Evolutionary conservation across 768 basidiomycete genomes (phyloP).

Genomic region (Clathrus columnatus): DNA sequence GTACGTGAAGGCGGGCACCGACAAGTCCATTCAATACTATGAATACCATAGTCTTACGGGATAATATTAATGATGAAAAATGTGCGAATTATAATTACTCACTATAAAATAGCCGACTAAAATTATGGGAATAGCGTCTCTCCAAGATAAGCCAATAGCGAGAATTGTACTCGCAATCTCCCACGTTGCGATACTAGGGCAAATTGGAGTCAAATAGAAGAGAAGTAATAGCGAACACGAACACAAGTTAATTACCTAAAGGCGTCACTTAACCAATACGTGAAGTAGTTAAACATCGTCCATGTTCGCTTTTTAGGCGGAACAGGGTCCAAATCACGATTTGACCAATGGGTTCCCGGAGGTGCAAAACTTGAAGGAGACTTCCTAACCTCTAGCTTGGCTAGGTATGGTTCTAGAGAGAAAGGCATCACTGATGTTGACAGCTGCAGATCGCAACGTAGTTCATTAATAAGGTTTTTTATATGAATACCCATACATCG

Average conservation of each 20-base stretch:
- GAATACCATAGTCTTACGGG: slow-evolving; percentile 55
- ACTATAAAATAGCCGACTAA: slow-evolving; percentile 3
- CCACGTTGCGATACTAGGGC: slow-evolving; percentile 32
- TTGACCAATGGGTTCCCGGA: slow-evolving; percentile 7
- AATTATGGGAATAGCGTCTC: slow-evolving; percentile 12
- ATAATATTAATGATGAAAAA: slow-evolving; percentile 63
- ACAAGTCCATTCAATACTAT: slow-evolving; percentile 74
- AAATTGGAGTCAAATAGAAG: slow-evolving; percentile 17
- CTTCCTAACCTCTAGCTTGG: slow-evolving; percentile 7
- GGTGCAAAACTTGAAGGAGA: neutral
- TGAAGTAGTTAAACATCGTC: slow-evolving; percentile 57
- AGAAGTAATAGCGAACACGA: neutral
- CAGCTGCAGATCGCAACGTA: too few relatives aligned
- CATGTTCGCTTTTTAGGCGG: slow-evolving; percentile 53
- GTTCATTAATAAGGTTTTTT: neutral
- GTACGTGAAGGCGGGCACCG: slow-evolving; percentile 68
- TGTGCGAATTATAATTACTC: slow-evolving; percentile 21
- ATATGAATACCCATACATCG: neutral
- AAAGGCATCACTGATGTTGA: neutral
- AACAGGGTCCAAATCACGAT: slow-evolving; percentile 52
- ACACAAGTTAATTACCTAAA: slow-evolving; percentile 7
- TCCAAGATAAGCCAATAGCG: slow-evolving; percentile 67
- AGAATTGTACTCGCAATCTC: slow-evolving; percentile 68
- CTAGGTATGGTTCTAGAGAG: neutral
- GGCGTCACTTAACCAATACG: slow-evolving; percentile 42